A percentile compares a stretch with the other conserved stretches of the same genome.
Evolutionary conservation across 495 filamentous ascomycete species (phyloP).

Genomic region (Hypoxylon subgilvum): DNA sequence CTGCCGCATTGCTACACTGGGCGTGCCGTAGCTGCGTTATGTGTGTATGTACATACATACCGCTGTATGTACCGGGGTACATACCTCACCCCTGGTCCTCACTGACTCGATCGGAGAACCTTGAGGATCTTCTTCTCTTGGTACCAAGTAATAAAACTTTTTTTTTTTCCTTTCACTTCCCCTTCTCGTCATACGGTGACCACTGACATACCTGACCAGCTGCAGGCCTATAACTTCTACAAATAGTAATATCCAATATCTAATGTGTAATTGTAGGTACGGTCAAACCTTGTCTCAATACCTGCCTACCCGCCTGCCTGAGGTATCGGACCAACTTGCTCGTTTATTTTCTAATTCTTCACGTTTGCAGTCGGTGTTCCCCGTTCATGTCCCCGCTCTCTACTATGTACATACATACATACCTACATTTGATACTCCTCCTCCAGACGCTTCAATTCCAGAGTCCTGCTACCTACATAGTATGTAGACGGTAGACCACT

Average conservation of each 20-base stretch:
- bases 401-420: no score
- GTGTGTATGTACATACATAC: not conserved
- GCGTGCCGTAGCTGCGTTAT: slow-evolving; percentile 1
- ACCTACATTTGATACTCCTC: no score
- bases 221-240: slow-evolving; percentile 12
- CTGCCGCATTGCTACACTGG: slow-evolving; percentile 15
- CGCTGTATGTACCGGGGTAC: slow-evolving; percentile 10
- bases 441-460: no score
- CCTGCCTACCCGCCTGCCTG: no score
- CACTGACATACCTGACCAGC: no score
- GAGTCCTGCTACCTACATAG: not conserved
- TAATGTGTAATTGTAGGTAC: slow-evolving; percentile 19
- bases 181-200: slow-evolving; percentile 5
- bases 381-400: slow-evolving; percentile 9
- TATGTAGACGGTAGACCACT: slow-evolving; percentile 15
- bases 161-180: slow-evolving; percentile 2
- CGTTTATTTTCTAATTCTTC: slow-evolving; percentile 18
- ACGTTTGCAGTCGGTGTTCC: slow-evolving; percentile 6
- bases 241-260: not conserved
- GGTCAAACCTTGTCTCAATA: slow-evolving; percentile 17
- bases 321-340: slow-evolving; percentile 12
- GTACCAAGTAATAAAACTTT: slow-evolving; percentile 14
- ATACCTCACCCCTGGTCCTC: not conserved
- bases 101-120: slow-evolving; percentile 35
- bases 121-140: slow-evolving; percentile 25